These are phyloP conservation scores for Xanthoconium purpureum DNA, from an alignment of 768 basidiomycete genomes.

Conservation along the genomic window DNA sequence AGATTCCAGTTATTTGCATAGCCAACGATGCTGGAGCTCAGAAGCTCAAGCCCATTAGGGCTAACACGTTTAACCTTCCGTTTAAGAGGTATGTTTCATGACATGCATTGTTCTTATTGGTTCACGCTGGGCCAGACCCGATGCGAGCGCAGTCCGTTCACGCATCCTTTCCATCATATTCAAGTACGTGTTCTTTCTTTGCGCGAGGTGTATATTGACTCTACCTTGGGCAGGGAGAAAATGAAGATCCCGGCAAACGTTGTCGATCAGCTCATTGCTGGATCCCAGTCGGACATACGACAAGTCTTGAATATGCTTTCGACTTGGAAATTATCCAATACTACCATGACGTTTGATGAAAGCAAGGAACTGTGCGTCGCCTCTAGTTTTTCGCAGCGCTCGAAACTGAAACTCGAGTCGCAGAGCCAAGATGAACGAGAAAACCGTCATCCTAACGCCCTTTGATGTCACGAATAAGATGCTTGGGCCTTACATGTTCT, in stretches of 20 bases:
- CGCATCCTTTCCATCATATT: constrained; percentile 83
- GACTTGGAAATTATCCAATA: constrained; percentile 87
- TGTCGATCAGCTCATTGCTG: constrained; percentile 84
- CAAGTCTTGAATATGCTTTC: constrained; percentile 98
- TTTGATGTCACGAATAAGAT: constrained; percentile 90
- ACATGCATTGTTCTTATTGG: not conserved
- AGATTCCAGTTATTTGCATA: constrained; percentile 98
- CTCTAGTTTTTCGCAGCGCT: not conserved
- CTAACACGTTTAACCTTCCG: constrained; percentile 67
- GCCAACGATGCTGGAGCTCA: constrained; percentile 86
- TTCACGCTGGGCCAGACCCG: constrained; percentile 53
- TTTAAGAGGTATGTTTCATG: constrained; percentile 65
- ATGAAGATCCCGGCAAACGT: constrained; percentile 91
- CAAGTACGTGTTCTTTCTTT: constrained; percentile 57
- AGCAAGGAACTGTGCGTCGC: constrained; percentile 79
- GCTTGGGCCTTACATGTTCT: constrained; percentile 89
- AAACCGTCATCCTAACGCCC: constrained; percentile 85
- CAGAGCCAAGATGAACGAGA: constrained; percentile 88
- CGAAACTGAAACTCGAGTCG: constrained; percentile 3
- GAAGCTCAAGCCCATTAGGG: constrained; percentile 84
- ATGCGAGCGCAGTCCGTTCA: constrained; percentile 72
- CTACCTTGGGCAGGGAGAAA: constrained; percentile 61
- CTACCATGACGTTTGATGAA: constrained; percentile 86
- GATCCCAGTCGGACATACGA: constrained; percentile 93
- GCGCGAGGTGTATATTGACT: not conserved